Evolutionary conservation across 2,329 filamentous ascomycete species (phyloP).

Genomic region (Aspergillus novofumigatus): DNA sequence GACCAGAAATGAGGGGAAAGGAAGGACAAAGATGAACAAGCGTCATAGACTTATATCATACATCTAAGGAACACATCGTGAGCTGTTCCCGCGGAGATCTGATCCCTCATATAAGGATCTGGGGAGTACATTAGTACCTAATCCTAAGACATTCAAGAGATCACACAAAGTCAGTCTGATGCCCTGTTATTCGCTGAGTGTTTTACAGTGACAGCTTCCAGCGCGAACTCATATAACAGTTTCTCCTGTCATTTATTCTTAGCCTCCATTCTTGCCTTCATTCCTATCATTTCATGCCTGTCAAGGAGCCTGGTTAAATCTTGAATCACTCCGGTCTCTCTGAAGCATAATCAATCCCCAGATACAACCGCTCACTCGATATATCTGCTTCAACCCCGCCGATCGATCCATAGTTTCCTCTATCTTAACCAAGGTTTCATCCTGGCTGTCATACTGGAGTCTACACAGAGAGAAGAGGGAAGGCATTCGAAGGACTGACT

Average conservation of each 20-base stretch:
- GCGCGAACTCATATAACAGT: background rate
- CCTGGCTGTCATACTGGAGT: background rate
- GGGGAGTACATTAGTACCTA: background rate
- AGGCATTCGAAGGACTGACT: no score
- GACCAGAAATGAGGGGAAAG: background rate
- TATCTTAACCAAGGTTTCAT: background rate
- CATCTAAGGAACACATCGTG: no score
- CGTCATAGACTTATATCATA: no score
- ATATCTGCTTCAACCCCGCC: background rate
- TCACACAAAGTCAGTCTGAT: no score
- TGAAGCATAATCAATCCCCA: background rate
- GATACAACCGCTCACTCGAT: background rate
- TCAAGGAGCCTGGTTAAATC: background rate
- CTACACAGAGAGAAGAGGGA: no score
- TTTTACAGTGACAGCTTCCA: background rate
- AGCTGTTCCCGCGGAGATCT: background rate
- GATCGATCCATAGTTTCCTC: background rate
- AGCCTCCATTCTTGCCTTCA: background rate
- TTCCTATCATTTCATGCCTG: background rate
- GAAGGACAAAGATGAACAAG: background rate
- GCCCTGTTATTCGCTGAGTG: background rate
- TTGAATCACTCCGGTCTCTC: background rate
- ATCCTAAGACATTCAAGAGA: no score
- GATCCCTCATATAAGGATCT: background rate
- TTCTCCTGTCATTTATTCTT: background rate